Evolutionary conservation across 1,139 yeast genomes (phyloP).

Genomic region (Candida sp.): DNA sequence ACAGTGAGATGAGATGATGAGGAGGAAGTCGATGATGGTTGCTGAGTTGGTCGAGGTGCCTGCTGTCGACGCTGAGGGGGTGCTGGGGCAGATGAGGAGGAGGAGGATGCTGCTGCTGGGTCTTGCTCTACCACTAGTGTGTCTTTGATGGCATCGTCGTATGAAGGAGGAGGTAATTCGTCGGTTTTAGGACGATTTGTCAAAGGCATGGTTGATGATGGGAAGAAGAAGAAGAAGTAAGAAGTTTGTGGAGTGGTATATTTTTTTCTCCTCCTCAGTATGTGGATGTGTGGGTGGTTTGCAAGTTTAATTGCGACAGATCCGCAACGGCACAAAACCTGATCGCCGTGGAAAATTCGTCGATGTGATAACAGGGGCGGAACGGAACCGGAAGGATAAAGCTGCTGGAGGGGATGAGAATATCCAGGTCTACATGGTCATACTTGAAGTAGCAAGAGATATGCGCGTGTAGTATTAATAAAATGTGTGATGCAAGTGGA

Average conservation of each 20-base stretch:
- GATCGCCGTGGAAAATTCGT: no score
- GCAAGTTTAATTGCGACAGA: neutral
- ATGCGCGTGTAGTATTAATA: no score
- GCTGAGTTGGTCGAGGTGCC: conserved; percentile 9
- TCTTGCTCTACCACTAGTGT: neutral
- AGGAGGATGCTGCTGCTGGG: conserved; percentile 10
- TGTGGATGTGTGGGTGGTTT: neutral
- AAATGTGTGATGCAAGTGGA: no score
- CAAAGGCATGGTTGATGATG: neutral
- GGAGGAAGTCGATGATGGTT: conserved; percentile 6
- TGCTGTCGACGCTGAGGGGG: conserved; percentile 13
- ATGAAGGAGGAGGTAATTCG: conserved; percentile 1
- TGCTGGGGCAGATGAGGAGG: conserved; percentile 2
- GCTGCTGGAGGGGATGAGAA: no score
- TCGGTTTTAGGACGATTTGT: conserved; percentile 1
- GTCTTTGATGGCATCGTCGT: neutral
- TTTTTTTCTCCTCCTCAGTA: neutral
- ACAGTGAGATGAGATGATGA: conserved; percentile 10
- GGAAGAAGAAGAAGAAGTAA: no score
- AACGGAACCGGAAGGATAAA: no score
- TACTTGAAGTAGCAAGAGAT: no score
- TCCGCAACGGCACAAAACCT: neutral
- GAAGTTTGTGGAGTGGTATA: neutral
- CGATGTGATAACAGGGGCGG: no score
- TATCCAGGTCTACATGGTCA: no score